Base-by-base conservation (phyloP, 192 early-diverging fungal species). In the Funneliformis geosporum region DNA sequence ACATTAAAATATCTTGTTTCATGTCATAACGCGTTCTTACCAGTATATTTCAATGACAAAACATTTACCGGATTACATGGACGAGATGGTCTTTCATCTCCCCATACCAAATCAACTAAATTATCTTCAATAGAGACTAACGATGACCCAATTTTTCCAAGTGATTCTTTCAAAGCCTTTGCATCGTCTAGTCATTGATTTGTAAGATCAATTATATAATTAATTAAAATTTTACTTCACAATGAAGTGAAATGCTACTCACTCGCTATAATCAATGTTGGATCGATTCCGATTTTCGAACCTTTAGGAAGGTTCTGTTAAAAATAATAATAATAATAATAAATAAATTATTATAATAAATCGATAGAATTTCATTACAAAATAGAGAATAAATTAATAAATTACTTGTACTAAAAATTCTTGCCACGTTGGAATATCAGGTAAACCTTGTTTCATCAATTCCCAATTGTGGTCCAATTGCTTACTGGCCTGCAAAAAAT, bases 401-500 rank as follows among this genome's bases (percentile, higher is more conserved):
- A 62, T 68, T 77, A 92, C 91, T 83, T 93, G 86, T 66, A 89
- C 83, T 42, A 99, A 84, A 87, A 94, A 99, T 68, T 95, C 93
- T 83, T 96, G 94, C 90, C 94, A 95, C 23, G 92, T 93, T 16
- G 96, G 96, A 2, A 96, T 93, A 44, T 93, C 92, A 1, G 94
- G 91, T 38, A 96, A 80, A 16, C 96, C 98, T 77, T 87, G 85
- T 87, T 99, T 99, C 93, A 96, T 95, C 85, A 99, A 85, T 60
- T 89, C 93, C 98, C 98, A 99, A 85, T 96, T 96, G 72, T 61
- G 69, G 83, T 97, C 96, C 79, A 99, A 87, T 85, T 99, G 95
- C 83, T 95, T 86, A 4, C 92, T 90, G 16, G 96, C 98, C 82
- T 99, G 98, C 79, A 99, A 85, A 86, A 96, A 98, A 92, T 99